phyloP scores from a whole-genome alignment of 139 green algal genomes.

The Tetratostichococcus sp. region DNA sequence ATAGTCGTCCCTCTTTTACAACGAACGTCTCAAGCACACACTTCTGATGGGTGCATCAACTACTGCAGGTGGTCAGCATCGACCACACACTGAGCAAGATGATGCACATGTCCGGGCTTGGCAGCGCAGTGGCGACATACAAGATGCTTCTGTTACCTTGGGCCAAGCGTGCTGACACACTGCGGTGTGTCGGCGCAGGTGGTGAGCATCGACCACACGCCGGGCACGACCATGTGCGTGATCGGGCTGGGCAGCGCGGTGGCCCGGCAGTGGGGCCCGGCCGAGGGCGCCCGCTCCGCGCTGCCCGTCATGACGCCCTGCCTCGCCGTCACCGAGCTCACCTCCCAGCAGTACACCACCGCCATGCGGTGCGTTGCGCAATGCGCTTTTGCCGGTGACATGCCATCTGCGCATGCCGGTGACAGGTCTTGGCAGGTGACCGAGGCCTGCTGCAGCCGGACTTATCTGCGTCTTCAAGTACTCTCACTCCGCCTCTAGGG shows the following conservation, averaged over 20 bases:
- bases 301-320: constrained; percentile 64
- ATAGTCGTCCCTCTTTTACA: no score
- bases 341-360: constrained; percentile 32
- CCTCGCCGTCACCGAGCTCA: constrained; percentile 45
- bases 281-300: constrained; percentile 43
- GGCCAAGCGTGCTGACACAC: no score
- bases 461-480: no score
- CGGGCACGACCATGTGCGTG: constrained; percentile 61
- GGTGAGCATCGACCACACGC: constrained; percentile 58
- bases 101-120: constrained; percentile 60
- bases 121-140: constrained; percentile 52
- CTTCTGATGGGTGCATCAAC: neutral
- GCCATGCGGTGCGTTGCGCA: constrained; percentile 21
- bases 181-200: no score
- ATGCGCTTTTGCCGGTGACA: no score
- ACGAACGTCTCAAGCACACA: no score
- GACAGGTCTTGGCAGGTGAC: no score
- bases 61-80: constrained; percentile 53
- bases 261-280: constrained; percentile 39
- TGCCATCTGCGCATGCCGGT: no score
- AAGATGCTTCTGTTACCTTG: no score
- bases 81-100: constrained; percentile 63
- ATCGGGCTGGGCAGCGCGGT: constrained; percentile 58
- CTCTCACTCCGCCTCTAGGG: no score
- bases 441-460: no score